These are phyloP conservation scores for Polyporus tsugae DNA, from an alignment of 1,284 basidiomycete species.

Conservation along the genomic window DNA sequence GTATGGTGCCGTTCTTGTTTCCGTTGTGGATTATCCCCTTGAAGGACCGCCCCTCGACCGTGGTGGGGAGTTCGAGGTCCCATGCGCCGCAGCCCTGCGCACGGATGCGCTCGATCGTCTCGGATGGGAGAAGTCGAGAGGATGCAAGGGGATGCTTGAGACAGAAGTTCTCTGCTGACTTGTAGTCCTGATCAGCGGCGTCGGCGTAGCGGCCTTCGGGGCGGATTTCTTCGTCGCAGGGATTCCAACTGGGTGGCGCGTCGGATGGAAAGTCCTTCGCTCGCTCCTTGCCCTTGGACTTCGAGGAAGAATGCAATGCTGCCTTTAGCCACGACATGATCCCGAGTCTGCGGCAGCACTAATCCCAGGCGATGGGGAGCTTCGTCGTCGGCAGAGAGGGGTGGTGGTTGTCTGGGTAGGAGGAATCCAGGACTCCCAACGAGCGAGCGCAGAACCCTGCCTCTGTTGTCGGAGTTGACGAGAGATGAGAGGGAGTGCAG, in stretches of 20 bases:
- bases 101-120: constrained; percentile 56
- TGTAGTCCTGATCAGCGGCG: constrained; percentile 60
- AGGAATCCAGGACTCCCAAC: background rate
- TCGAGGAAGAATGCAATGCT: constrained; percentile 9
- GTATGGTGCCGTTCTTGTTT: constrained; percentile 48
- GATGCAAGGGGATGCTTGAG: constrained; percentile 45
- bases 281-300: constrained; percentile 26
- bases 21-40: constrained; percentile 47
- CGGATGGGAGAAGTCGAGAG: constrained; percentile 57
- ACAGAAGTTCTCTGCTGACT: constrained; percentile 60
- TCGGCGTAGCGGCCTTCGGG: constrained; percentile 58
- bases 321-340: constrained; percentile 28
- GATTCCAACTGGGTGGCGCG: constrained; percentile 57
- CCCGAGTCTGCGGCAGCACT: no score
- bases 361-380: background rate
- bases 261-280: constrained; percentile 9
- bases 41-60: constrained; percentile 43
- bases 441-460: background rate
- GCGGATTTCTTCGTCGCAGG: constrained; percentile 57
- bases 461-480: background rate
- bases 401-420: background rate
- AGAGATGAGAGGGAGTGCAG: background rate
- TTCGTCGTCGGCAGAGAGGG: background rate
- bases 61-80: constrained; percentile 52
- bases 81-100: constrained; percentile 56